phyloP scores from a whole-genome alignment of 192 early-diverging fungal genomes.

The Coemansia umbellata region DNA sequence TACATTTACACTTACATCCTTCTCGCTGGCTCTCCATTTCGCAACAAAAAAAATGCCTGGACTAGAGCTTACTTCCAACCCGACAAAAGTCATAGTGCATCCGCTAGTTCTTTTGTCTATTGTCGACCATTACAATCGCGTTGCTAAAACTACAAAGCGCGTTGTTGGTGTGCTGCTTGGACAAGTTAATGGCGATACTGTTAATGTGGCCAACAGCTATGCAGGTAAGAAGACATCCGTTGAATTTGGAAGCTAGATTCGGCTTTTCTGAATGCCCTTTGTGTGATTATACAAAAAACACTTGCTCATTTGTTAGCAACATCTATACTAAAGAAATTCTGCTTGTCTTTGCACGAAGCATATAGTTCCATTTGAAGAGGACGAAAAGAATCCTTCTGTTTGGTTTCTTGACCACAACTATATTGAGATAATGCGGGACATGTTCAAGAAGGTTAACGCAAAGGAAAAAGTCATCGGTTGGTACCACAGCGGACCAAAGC shows the following conservation, averaged over 20 bases:
- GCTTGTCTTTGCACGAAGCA: no score
- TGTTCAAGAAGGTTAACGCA: conserved; percentile 99
- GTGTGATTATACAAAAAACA: no score
- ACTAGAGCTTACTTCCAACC: conserved; percentile 44
- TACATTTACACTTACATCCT: background rate
- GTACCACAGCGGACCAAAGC: conserved; percentile 99
- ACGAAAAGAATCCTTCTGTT: conserved; percentile 94
- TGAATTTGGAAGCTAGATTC: background rate
- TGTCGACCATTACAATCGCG: conserved; percentile 97
- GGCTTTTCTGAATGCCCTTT: background rate
- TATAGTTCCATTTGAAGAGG: conserved; percentile 98
- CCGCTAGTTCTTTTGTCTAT: conserved; percentile 98
- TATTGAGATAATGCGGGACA: conserved; percentile 98
- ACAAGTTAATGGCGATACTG: conserved; percentile 77
- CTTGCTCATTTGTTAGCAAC: no score
- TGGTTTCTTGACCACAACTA: conserved; percentile 99
- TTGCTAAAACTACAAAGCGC: conserved; percentile 90
- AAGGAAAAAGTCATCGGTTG: conserved; percentile 95
- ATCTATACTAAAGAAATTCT: no score
- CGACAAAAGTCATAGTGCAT: conserved; percentile 78
- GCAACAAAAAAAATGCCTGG: conserved; percentile 30
- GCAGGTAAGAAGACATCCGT: conserved; percentile 75
- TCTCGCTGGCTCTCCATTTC: conserved; percentile 4
- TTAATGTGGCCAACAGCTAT: conserved; percentile 97
- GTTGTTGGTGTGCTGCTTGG: conserved; percentile 96